Base-by-base conservation (phyloP, 208 protist species). In the Vickermania spadyakhi region DNA sequence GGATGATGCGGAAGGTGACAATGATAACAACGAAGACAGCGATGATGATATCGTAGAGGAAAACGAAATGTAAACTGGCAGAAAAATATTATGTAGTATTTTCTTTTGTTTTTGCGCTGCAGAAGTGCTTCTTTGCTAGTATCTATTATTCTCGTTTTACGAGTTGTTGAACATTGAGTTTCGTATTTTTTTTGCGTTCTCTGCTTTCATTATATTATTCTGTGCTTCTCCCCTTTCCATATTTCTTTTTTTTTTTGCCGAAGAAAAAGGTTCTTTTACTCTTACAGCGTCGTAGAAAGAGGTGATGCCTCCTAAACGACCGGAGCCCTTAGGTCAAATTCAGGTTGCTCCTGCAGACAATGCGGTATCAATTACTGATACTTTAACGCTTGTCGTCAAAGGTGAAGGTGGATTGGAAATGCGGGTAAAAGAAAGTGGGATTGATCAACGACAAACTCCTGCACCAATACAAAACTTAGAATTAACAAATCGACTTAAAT, bases 351-450 rank as follows among this genome's bases (percentile, higher is more conserved):
- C 67, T 27, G 45, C 74, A 36, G 74, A 94, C 49, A 86, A 80
- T 36, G 69, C 73, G 21, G 84, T 94, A 45, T 91, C 87, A 13
- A 94, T 94, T 58, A 94, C 87, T 11, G 87, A 95, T 68, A 95
- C 89, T 0, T 79, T 95, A 71, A 95, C 89, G 0, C 45, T 95
- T 65, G 84, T 92, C 50, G 85, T 95, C n/a, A 91, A 88, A 57
- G 85, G 83, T 25, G 85, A 92, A 58, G 83, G 81, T 7, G 88
- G 84, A 28, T 64, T 79, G 56, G 82, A 91, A 57, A 82, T 92
- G 80, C 80, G 84, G n/a, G 85, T 92, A n/a, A 92, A 95, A 31
- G 75, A 88, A 58, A 83, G 70, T n/a, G 85, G 80, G 28, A 87
- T 92, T 22, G 79, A 79, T 1, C 83, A 76, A 31, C 65, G 64